Evolutionary conservation across 2,329 filamentous ascomycete genomes (phyloP).

Genomic region (Rhinocladiella similis): DNA sequence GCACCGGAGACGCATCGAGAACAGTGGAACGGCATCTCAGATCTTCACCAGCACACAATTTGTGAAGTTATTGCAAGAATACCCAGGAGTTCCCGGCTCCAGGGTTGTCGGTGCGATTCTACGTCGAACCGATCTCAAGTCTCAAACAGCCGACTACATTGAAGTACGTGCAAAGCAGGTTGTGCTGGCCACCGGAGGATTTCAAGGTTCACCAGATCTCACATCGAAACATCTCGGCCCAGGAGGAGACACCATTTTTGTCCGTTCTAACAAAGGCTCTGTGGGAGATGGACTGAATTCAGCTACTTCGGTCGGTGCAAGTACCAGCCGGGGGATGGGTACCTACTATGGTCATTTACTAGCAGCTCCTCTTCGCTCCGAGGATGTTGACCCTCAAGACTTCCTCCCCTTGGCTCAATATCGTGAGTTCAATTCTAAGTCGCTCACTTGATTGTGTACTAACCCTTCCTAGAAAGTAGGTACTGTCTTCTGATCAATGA

Average conservation of each 20-base stretch:
- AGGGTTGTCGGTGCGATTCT: constrained; percentile 30
- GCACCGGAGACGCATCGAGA: constrained; percentile 26
- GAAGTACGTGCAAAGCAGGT: constrained; percentile 27
- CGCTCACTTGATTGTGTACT: not conserved
- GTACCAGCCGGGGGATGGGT: constrained; percentile 31
- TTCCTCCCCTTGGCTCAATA: constrained; percentile 32
- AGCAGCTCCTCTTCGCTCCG: constrained; percentile 29
- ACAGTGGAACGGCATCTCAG: constrained; percentile 22
- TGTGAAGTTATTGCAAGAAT: constrained; percentile 30
- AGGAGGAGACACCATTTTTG: constrained; percentile 32
- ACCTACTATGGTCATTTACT: constrained; percentile 34
- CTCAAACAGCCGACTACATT: constrained; percentile 1
- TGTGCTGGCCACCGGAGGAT: constrained; percentile 32
- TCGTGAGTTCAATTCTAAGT: constrained; percentile 20
- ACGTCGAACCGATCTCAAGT: constrained; percentile 4
- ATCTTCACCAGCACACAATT: constrained; percentile 29
- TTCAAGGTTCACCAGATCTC: constrained; percentile 29
- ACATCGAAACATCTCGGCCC: constrained; percentile 29
- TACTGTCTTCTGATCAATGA: constrained; percentile 31
- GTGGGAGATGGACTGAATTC: constrained; percentile 32
- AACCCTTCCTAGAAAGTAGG: constrained; percentile 27
- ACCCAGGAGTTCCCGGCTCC: constrained; percentile 28
- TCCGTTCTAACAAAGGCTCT: constrained; percentile 31
- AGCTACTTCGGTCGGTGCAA: constrained; percentile 29
- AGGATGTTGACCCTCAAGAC: constrained; percentile 30